Percentiles rank a stretch among this genome's conserved stretches.
phyloP scores from a whole-genome alignment of 202 grass and related monocot genomes.

The Musa balbisiana region DNA sequence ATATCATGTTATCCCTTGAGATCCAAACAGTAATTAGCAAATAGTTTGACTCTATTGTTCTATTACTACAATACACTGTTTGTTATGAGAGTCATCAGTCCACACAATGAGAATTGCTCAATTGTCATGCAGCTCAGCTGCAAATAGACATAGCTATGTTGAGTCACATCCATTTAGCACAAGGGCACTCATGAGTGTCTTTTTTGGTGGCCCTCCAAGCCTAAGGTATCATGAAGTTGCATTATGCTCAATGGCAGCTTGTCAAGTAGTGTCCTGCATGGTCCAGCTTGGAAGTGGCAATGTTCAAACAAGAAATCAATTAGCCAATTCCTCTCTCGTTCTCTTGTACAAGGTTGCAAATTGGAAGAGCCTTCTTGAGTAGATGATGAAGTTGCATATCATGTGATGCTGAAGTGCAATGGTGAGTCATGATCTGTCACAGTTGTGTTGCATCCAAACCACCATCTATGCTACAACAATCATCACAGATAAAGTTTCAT shows the following conservation, averaged over 20 bases:
- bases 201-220: too few relatives aligned
- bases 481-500: not conserved
- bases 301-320: not conserved
- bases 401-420: constrained; percentile 1
- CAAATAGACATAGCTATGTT: too few relatives aligned
- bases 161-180: too few relatives aligned
- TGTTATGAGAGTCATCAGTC: too few relatives aligned
- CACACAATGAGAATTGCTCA: too few relatives aligned
- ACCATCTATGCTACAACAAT: not conserved
- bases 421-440: not conserved
- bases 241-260: not conserved
- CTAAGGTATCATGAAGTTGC: not conserved
- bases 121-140: too few relatives aligned
- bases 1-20: too few relatives aligned
- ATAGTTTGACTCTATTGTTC: too few relatives aligned
- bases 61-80: too few relatives aligned
- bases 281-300: not conserved
- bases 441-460: not conserved
- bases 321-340: not conserved
- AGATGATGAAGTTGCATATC: not conserved
- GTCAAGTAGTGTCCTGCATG: not conserved
- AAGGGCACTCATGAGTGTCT: too few relatives aligned
- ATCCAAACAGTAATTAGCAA: too few relatives aligned
- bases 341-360: not conserved
- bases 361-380: not conserved